Percentiles rank a stretch among this genome's conserved stretches.
Conservation (phyloP, 2,329 filamentous ascomycete genomes). For the Monilinia fructicola region DNA sequence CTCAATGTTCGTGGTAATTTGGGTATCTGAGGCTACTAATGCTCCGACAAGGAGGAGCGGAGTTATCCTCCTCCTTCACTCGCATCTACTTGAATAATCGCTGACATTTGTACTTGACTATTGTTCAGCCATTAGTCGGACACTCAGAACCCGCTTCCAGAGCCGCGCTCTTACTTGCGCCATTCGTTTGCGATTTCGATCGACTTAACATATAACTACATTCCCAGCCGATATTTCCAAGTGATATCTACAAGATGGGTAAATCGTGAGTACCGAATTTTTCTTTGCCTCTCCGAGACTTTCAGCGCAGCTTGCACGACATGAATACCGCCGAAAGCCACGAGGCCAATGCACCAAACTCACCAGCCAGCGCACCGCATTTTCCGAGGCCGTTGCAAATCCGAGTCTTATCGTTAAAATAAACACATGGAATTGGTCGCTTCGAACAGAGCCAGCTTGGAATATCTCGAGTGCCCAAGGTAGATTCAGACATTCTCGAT, state of each 20-base stretch:
- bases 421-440: background rate
- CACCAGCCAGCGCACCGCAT: slow-evolving; percentile 9
- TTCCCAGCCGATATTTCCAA: background rate
- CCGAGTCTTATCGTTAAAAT: background rate
- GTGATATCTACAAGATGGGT: slow-evolving; percentile 24
- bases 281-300: slow-evolving; percentile 5
- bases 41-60: background rate
- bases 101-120: slow-evolving; percentile 2
- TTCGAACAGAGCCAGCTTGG: background rate
- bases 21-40: background rate
- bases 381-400: background rate
- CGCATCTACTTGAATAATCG: background rate
- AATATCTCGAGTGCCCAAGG: too few relatives aligned
- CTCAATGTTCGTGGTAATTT: background rate
- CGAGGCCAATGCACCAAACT: slow-evolving; percentile 18
- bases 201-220: background rate
- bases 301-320: slow-evolving; percentile 17
- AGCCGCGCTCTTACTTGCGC: slow-evolving; percentile 23
- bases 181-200: slow-evolving; percentile 7
- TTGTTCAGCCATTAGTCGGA: slow-evolving; percentile 4
- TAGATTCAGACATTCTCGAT: too few relatives aligned
- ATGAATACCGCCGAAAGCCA: slow-evolving; percentile 4
- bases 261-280: slow-evolving; percentile 26
- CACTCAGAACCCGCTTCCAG: background rate
- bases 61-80: background rate